Base-by-base conservation (phyloP, 2,329 filamentous ascomycete species). In the Myriosclerotinia duriaeana region DNA sequence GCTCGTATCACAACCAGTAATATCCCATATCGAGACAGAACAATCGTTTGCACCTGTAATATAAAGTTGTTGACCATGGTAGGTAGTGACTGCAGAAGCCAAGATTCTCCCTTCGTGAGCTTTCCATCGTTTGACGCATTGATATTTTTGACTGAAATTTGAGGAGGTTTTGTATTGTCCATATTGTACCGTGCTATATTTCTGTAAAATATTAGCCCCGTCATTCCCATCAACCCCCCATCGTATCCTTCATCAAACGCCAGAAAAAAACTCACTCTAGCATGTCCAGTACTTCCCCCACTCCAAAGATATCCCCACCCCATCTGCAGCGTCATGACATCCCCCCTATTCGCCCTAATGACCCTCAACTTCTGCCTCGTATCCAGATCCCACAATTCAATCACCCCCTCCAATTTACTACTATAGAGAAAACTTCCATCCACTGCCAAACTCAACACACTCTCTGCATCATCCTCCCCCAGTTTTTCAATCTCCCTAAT, bases 311-410 rank as follows among this genome's bases (percentile, higher is more conserved):
- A 89, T 0, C 93, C 92, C 79, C 91, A 92, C 34, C 91, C 89
- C 78, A 97, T 89, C 70, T 92, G 89, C 53, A 98, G 82, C 0
- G 92, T 89, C 82, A 96, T 92, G 59, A 98, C 86, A 76, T 98
- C 92, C 53, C 88, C 89, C 44, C 86, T 86, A 72, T 93, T 90
- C 0, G 89, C 87, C 75, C 90, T 93, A 74, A 99, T 89, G 22
- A 92, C 93, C 66, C 95, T 85, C 54, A 99, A 84, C 59, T 95
- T 88, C 78, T 99, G 95, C 64, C 90, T 88, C 0, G 95, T 98
- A 76, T 98, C 94, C 17, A 99, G 83, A 76, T 99, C 96, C 94
- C 96, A 99, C 14, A 99, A 86, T 76, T 98, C 94, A 68, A 99
- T 87, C 61, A 96, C 86, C 30, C 95, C 96, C 50, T 91, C 88